Base-by-base conservation (phyloP, 768 basidiomycete species). In the Hygrocybe coccinea region DNA sequence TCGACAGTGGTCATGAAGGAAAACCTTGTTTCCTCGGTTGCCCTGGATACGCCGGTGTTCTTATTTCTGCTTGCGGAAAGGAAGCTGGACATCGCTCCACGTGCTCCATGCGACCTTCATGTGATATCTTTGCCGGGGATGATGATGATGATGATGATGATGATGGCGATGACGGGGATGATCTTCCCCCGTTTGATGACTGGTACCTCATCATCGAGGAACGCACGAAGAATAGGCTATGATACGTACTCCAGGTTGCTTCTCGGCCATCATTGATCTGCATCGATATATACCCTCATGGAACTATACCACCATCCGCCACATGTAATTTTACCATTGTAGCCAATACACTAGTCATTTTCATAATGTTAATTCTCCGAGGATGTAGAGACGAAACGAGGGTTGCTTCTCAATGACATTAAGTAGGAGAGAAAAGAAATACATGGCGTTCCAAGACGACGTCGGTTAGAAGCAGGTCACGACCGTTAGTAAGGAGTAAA, bases 171-270 rank as follows among this genome's bases (percentile, higher is more conserved):
- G 56, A 57, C 34, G 63, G 63, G 47, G 65, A 62, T 21, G 63
- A 64, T 29, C 71, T 73, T 41, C 75, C 76, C 56, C 68, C 72
- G 11, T 66, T 74, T 36, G 75, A 77, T 56, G 71, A 71, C 36
- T 77, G 76, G 74, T 76, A 73, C 59, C 59, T 61, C 49, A 65
- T 60, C 35, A 63, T 70, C 17, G n/a, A 25, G 47, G 21, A 49
- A 56, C 55, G 41, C n/a, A n/a, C n/a, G 21, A 29, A 38, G 10
- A 17, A 38, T 24, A 19, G 25, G 12, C 12, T 35, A 15, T 21
- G 22, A 19, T 50, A 17, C n/a, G n/a, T n/a, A 52, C n/a, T 22
- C 14, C n/a, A 17, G 15, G 17, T 15, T 15, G 8, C 8, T 11
- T 37, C 36, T 37, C 36, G 25, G 5, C 2, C 49, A 33, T 29